Conservation (phyloP, 1,284 basidiomycete genomes). For the Peniophora sp. region DNA sequence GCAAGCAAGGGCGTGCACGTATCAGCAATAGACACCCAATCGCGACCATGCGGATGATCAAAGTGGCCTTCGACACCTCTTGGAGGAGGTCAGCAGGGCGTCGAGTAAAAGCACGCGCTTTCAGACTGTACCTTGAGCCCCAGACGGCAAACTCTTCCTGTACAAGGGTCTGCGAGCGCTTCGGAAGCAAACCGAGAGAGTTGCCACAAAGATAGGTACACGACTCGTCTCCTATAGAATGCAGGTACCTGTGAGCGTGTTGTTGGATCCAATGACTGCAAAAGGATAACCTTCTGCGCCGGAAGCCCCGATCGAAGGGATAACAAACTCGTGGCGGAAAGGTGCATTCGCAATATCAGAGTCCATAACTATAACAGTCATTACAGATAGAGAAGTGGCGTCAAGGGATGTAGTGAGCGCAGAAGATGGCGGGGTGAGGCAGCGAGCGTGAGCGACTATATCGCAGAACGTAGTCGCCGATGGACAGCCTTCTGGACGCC, state of each 20-base stretch:
- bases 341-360: slow-evolving; percentile 4
- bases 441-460: too few species aligned
- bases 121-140: slow-evolving; percentile 58
- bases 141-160: slow-evolving; percentile 87
- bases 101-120: slow-evolving; percentile 5
- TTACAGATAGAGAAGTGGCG: too few species aligned
- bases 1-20: slow-evolving; percentile 72
- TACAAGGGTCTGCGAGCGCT: slow-evolving; percentile 64
- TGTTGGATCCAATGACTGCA: slow-evolving; percentile 1
- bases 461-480: too few species aligned
- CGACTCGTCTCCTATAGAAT: slow-evolving; percentile 36
- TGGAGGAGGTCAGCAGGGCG: slow-evolving; percentile 3
- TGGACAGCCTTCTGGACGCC: too few species aligned
- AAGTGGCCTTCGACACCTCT: slow-evolving; percentile 93
- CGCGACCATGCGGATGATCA: slow-evolving; percentile 73
- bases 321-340: slow-evolving; percentile 47
- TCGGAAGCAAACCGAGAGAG: slow-evolving; percentile 83
- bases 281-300: slow-evolving; percentile 25
- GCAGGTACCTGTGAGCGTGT: neutral
- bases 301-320: slow-evolving; percentile 54
- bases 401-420: neutral
- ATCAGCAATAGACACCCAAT: slow-evolving; percentile 81
- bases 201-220: slow-evolving; percentile 94
- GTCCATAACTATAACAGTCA: neutral
- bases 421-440: too few species aligned